Evolutionary conservation across 306 rosid species (phyloP), one percentile per base, ranked within the genome.

Genomic region (Vachellia collinsii): DNA sequence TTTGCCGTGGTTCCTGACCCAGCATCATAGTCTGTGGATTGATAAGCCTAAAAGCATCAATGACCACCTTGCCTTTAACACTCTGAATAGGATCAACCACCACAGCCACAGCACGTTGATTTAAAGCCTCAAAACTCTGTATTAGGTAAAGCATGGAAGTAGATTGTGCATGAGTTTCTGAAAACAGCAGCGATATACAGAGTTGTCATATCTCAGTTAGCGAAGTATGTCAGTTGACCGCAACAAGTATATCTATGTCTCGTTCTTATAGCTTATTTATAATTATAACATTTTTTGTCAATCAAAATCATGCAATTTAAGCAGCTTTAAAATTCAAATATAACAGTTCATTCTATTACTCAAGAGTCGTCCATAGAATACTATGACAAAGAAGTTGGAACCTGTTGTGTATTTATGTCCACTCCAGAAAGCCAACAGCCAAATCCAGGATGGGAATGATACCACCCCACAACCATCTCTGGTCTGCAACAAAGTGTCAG

Each of bases 351-450:
- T 54, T 34, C n/a, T 46, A 47, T 68, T 20, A 8, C 73, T 42
- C 17, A 20, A n/a, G 53, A 41, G 48, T 68, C 11, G 19, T 20
- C 53, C 12, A 42, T n/a, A 68, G 3, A 68, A 68, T 5, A 25
- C 53, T 10, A 11, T 41, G 53, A 68, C 82, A 72, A 79, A 74
- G 34, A 70, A 22, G 22, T 41, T 6, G n/a, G 77, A 88, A 94
- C 99, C 97, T 93, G 99, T 83, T 94, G 97, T 3, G 99, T 94
- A 83, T 94, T 94, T 53, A 93, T 94, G 80, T 93, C 99, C 47
- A 94, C 97, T 80, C 97, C 97, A 82, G 99, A 94, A 65, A 94
- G 95, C 99, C 99, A 94, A 81, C 99, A 94, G 72, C 99, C 99
- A 76, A 92, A 92, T 77, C 97, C 97, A 80, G 97, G 98, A 92